Conservation (phyloP, 805 yeast genomes). For the Blastobotrys parvus region DNA sequence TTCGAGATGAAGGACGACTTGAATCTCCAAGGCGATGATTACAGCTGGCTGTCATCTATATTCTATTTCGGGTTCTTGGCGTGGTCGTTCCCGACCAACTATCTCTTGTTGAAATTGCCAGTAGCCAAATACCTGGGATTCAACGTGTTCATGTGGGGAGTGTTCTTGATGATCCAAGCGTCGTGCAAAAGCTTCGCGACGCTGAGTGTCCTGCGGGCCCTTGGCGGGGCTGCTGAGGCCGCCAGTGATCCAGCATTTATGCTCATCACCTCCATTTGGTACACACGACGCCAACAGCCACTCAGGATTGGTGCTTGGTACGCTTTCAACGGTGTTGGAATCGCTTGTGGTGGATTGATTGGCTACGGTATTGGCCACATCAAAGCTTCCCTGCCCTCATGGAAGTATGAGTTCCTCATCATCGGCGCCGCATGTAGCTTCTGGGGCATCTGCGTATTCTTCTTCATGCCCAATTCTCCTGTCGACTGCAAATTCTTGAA, state of each 20-base stretch:
- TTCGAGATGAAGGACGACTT: conserved; percentile 39
- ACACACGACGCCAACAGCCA: conserved; percentile 40
- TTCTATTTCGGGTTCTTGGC: conserved; percentile 42
- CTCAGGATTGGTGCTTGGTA: conserved; percentile 37
- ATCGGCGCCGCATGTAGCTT: conserved; percentile 52
- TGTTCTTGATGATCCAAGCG: conserved; percentile 13
- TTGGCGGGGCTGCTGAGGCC: conserved; percentile 15
- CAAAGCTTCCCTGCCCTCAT: conserved; percentile 33
- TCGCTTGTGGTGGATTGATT: conserved; percentile 19
- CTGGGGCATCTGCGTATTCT: conserved; percentile 38
- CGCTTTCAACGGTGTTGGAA: conserved; percentile 29
- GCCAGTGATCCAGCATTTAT: conserved; percentile 40
- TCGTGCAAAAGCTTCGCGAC: conserved; percentile 10
- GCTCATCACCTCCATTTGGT: conserved; percentile 55
- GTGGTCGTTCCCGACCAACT: conserved; percentile 38
- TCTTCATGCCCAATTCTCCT: conserved; percentile 53
- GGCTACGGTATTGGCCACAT: conserved; percentile 19
- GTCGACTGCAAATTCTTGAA: conserved; percentile 27
- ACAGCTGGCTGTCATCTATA: conserved; percentile 38
- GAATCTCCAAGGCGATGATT: conserved; percentile 32
- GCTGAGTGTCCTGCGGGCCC: conserved; percentile 10
- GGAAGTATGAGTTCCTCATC: conserved; percentile 54
- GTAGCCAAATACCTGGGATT: conserved; percentile 17
- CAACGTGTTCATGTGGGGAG: conserved; percentile 16
- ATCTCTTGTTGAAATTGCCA: conserved; percentile 26